These are phyloP conservation scores for Uncinocarpus reesii DNA, from an alignment of 2,329 filamentous ascomycete species.

Conservation along the genomic window DNA sequence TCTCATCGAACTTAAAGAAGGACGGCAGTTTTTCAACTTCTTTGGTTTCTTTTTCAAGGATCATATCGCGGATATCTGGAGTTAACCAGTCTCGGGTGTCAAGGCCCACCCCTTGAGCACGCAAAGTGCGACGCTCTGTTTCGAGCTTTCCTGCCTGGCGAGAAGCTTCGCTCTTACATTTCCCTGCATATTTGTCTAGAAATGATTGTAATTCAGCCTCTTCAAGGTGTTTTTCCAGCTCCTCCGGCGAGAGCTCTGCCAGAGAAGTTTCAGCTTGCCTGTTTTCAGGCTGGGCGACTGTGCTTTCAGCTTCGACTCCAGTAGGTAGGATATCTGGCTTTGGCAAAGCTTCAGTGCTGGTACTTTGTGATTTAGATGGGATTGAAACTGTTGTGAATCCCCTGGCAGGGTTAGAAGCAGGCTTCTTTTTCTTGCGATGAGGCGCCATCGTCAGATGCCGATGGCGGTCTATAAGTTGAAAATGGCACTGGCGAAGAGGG, in stretches of 20 bases:
- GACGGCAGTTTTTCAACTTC: conserved; percentile 29
- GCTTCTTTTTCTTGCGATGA: conserved; percentile 62
- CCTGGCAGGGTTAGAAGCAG: conserved; percentile 72
- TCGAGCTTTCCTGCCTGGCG: conserved; percentile 69
- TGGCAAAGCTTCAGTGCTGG: conserved; percentile 24
- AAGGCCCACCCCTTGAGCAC: conserved; percentile 64
- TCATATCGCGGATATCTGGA: conserved; percentile 63
- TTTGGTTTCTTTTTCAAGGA: conserved; percentile 53
- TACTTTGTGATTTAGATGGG: conserved; percentile 63
- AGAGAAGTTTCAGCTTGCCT: conserved; percentile 2
- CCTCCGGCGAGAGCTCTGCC: conserved; percentile 57
- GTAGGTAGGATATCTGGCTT: neutral
- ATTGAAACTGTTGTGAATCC: conserved; percentile 91
- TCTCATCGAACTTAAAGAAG: conserved; percentile 3
- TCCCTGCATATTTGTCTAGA: conserved; percentile 72
- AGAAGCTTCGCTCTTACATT: conserved; percentile 65
- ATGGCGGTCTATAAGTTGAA: no score
- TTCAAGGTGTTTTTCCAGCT: conserved; percentile 81
- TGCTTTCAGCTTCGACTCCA: neutral
- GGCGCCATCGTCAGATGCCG: conserved; percentile 13
- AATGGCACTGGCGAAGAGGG: no score
- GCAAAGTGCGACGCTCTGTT: conserved; percentile 73
- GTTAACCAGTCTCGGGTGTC: conserved; percentile 69
- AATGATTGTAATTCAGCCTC: conserved; percentile 80
- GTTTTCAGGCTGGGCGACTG: conserved; percentile 17